phyloP scores from a whole-genome alignment of 2,329 filamentous ascomycete species.

The Tolypocladium amazonense region DNA sequence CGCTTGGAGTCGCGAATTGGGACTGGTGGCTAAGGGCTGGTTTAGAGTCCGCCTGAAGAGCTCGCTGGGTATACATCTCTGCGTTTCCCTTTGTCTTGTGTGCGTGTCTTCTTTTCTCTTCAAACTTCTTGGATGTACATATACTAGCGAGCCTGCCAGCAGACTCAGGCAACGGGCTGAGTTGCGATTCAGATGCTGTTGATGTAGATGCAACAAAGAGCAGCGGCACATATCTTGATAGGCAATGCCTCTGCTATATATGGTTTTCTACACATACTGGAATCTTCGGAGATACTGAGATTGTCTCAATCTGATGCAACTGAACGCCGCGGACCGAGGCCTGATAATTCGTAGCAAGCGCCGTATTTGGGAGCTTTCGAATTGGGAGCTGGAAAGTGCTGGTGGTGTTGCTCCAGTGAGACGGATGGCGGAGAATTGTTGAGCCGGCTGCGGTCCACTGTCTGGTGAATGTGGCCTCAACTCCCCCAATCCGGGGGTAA shows the following conservation, averaged over 20 bases:
- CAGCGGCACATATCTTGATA: slow-evolving; percentile 14
- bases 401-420: background rate
- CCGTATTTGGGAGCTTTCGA: background rate
- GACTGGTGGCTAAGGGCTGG: slow-evolving; percentile 4
- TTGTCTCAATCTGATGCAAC: background rate
- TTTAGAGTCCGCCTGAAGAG: background rate
- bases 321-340: background rate
- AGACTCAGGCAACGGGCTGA: slow-evolving; percentile 12
- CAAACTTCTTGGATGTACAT: slow-evolving; percentile 20
- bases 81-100: slow-evolving; percentile 19
- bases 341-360: no score
- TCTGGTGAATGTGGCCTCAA: slow-evolving; percentile 35
- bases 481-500: slow-evolving; percentile 17
- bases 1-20: background rate
- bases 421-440: slow-evolving; percentile 21
- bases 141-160: slow-evolving; percentile 23
- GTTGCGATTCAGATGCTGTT: slow-evolving; percentile 3
- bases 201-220: slow-evolving; percentile 7
- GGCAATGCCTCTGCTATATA: slow-evolving; percentile 16
- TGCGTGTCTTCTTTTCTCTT: slow-evolving; percentile 11
- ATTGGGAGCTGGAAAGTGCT: background rate
- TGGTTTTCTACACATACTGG: slow-evolving; percentile 22
- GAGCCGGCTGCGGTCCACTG: slow-evolving; percentile 15
- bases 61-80: slow-evolving; percentile 9
- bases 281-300: slow-evolving; percentile 6